Evolutionary conservation across 331 rosid species (phyloP).

Genomic region (Rhamnella rubrinervis): DNA sequence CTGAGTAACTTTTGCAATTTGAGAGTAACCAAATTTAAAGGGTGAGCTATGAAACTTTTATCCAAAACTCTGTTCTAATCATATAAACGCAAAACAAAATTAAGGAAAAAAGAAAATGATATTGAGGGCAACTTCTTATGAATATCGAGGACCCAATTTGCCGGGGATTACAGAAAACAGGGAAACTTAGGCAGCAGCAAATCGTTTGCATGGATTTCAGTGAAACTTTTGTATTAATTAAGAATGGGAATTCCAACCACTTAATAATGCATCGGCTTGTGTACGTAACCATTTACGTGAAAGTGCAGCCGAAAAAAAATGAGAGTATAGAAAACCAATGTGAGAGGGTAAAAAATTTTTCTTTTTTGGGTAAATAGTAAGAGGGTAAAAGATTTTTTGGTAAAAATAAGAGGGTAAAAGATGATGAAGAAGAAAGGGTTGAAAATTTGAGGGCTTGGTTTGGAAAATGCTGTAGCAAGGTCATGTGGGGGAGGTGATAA

Average conservation of each 20-base stretch:
- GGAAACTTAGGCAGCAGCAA: slow-evolving; percentile 8
- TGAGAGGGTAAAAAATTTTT: not conserved
- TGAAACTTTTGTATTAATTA: slow-evolving; percentile 17
- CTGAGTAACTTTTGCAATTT: too few relatives aligned
- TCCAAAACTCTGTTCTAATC: not conserved
- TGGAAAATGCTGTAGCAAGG: slow-evolving; percentile 43
- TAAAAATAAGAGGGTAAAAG: slow-evolving; percentile 27
- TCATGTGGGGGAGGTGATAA: slow-evolving; percentile 51
- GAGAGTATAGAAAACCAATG: slow-evolving; percentile 7
- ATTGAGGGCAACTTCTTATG: slow-evolving; percentile 5
- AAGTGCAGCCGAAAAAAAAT: slow-evolving; percentile 41
- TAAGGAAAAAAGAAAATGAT: not conserved
- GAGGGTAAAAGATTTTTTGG: slow-evolving; percentile 22
- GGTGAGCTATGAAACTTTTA: too few relatives aligned
- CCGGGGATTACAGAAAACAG: slow-evolving; percentile 31
- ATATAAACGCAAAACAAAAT: not conserved
- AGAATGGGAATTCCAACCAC: slow-evolving; percentile 4
- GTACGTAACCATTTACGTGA: slow-evolving; percentile 44
- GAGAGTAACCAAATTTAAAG: too few relatives aligned
- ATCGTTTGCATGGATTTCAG: slow-evolving; percentile 52
- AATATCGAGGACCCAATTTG: slow-evolving; percentile 27
- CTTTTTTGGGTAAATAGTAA: not conserved
- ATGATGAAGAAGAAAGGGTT: not conserved
- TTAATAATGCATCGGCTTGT: slow-evolving; percentile 39
- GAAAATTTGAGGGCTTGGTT: slow-evolving; percentile 25